Conservation (phyloP, 305 asterid species). For the Coffea humblotiana region DNA sequence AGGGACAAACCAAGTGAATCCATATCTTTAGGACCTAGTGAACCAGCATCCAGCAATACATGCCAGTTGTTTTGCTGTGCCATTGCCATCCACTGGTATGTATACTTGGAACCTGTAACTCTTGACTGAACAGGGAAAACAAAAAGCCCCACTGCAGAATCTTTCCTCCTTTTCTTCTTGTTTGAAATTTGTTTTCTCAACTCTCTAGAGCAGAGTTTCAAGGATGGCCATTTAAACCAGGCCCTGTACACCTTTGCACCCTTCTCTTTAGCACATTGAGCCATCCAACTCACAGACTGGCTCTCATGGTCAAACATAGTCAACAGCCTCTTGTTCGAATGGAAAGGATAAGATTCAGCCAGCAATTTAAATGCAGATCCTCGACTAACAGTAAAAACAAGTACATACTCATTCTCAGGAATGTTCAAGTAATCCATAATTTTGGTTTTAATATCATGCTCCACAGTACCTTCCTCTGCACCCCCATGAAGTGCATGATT, state of each 20-base stretch:
- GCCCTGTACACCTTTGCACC: slow-evolving; percentile 94
- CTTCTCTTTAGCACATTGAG: slow-evolving; percentile 81
- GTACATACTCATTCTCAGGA: slow-evolving; percentile 36
- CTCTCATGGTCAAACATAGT: slow-evolving; percentile 62
- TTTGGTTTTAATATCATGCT: slow-evolving; percentile 31
- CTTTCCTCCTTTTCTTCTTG: slow-evolving; percentile 78
- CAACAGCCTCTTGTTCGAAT: slow-evolving; percentile 30
- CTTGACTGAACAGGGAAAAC: slow-evolving; percentile 96
- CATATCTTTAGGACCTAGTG: slow-evolving; percentile 97
- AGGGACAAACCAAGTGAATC: slow-evolving; percentile 93
- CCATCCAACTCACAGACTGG: slow-evolving; percentile 95
- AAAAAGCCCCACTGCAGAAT: slow-evolving; percentile 86
- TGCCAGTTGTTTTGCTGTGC: slow-evolving; percentile 99
- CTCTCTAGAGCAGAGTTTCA: slow-evolving; percentile 89
- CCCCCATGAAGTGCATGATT: slow-evolving; percentile 39
- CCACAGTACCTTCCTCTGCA: slow-evolving; percentile 36
- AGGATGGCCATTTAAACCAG: slow-evolving; percentile 97
- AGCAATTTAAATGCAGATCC: slow-evolving; percentile 36
- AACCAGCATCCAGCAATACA: slow-evolving; percentile 93
- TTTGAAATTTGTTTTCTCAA: slow-evolving; percentile 73
- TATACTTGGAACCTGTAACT: slow-evolving; percentile 91
- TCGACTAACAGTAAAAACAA: slow-evolving; percentile 39
- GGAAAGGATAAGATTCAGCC: slow-evolving; percentile 37
- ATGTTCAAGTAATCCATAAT: slow-evolving; percentile 38
- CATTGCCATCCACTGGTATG: slow-evolving; percentile 98